Percentiles rank a stretch among this genome's conserved stretches.
These are phyloP conservation scores for Arabis alpina DNA, from an alignment of 345 rosid genomes.

Conservation along the genomic window DNA sequence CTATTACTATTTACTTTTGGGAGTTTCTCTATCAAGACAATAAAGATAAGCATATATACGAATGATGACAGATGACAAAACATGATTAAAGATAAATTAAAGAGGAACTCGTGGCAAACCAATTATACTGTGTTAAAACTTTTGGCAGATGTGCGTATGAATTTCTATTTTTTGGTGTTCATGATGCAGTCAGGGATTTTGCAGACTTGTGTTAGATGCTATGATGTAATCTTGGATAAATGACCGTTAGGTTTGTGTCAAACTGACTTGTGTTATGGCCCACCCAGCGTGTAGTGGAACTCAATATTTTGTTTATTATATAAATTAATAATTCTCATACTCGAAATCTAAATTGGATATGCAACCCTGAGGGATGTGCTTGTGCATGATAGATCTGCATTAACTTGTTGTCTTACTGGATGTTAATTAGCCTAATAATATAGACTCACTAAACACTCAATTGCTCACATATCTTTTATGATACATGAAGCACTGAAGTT, in stretches of 20 bases:
- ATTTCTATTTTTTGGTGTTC: not conserved
- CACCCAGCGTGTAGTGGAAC: constrained; percentile 14
- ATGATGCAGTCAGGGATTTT: constrained; percentile 15
- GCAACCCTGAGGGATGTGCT: not conserved
- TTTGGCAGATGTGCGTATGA: constrained; percentile 34
- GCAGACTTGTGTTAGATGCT: constrained; percentile 22
- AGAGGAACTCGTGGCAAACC: constrained; percentile 41
- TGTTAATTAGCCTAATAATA: too few species aligned
- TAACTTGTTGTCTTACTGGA: too few species aligned
- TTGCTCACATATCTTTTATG: too few species aligned
- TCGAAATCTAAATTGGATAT: not conserved
- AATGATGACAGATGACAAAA: constrained; percentile 30
- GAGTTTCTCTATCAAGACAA: constrained; percentile 8
- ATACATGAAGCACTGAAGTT: too few species aligned
- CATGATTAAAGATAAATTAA: constrained; percentile 39
- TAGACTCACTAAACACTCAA: too few species aligned
- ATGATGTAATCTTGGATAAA: constrained; percentile 30
- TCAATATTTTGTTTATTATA: not conserved
- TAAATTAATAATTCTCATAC: not conserved
- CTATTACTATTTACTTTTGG: not conserved
- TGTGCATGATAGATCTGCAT: too few species aligned
- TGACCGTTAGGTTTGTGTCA: constrained; percentile 4
- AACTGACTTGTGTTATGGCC: constrained; percentile 26
- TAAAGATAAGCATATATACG: constrained; percentile 14
- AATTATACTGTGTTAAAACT: constrained; percentile 32